Evolutionary conservation across 208 protist genomes (phyloP), one percentile per base, ranked within the genome.

Genomic region (Crithidia expoeki): DNA sequence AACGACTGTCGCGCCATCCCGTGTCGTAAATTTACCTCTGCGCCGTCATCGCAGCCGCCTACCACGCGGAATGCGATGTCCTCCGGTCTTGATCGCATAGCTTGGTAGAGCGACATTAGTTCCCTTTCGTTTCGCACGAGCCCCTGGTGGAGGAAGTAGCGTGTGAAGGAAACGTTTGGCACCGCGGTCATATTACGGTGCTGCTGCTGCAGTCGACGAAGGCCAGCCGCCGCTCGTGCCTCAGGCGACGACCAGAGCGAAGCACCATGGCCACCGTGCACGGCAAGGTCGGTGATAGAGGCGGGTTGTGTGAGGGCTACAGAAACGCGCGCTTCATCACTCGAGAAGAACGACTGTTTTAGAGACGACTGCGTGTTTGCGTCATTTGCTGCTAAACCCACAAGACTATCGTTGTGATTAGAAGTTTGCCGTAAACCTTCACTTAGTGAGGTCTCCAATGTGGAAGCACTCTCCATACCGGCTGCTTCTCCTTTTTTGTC

Each of bases 101-200:
- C 68, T 25, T 68, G 78, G 47, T 92, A 81, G 10, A 96, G 75
- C 56, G 64, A 68, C 79, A 80, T 82, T 38, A 93, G 51, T 79
- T 94, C 91, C 16, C 27, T 49, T 59, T 96, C 88, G 47, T 76
- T 70, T 0, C 63, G 28, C 50, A 96, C 91, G 53, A 96, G 42
- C 4, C 83, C 76, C 57, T 96, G 91, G 50, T 71, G 79, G 16
- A 91, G 38, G 58, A 94, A 93, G 74, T 93, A 96, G 34, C 91
- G 91, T 33, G 76, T 74, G 60, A 96, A 94, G 49, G 91, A 92
- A 2, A 76, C 57, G 62, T 89, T 94, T 21, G 91, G 91, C 10
- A 79, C 70, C n/a, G 84, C 74, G 4, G 72, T 80, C 23, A 63
- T 32, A 28, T 68, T 40, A 40, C 78, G 72, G 17, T 85, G 84